These are phyloP conservation scores for Lasiodiplodia gonubiensis DNA, from an alignment of 2,329 filamentous ascomycete species.

Conservation along the genomic window DNA sequence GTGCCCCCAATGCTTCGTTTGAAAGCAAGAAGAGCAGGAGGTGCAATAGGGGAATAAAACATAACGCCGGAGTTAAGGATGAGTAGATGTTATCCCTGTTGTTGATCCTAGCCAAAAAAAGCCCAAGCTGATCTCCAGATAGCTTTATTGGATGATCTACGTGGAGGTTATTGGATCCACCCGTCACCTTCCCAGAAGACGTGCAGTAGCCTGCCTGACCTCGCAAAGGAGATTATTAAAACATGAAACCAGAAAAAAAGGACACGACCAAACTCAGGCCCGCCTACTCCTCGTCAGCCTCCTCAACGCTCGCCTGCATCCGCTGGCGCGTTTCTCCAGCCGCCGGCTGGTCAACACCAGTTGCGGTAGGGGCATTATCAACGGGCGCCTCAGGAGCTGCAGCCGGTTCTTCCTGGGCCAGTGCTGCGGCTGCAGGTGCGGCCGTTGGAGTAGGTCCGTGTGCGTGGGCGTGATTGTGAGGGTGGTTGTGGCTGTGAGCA, in stretches of 20 bases:
- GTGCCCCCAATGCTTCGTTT: background rate
- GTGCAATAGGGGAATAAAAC: slow-evolving; percentile 3
- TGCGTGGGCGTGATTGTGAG: slow-evolving; percentile 41
- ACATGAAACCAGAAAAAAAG: slow-evolving; percentile 21
- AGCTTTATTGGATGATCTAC: slow-evolving; percentile 24
- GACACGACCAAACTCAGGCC: background rate
- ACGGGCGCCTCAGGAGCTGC: slow-evolving; percentile 14
- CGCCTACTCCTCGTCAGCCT: slow-evolving; percentile 43
- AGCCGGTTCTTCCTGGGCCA: slow-evolving; percentile 26
- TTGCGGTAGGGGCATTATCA: slow-evolving; percentile 16
- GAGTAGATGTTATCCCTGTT: slow-evolving; percentile 5
- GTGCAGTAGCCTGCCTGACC: slow-evolving; percentile 9
- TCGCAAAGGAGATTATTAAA: slow-evolving; percentile 22
- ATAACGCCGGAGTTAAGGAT: slow-evolving; percentile 6
- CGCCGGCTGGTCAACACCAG: slow-evolving; percentile 18
- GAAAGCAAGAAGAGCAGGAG: background rate
- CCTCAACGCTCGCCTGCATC: slow-evolving; percentile 44
- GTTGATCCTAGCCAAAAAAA: slow-evolving; percentile 19
- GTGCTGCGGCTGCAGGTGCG: slow-evolving; percentile 34
- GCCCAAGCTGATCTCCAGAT: slow-evolving; percentile 15
- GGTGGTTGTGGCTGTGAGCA: slow-evolving; percentile 34
- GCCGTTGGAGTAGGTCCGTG: slow-evolving; percentile 41
- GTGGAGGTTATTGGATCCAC: slow-evolving; percentile 23
- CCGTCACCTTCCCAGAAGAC: slow-evolving; percentile 8
- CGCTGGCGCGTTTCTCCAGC: slow-evolving; percentile 36